Percentiles rank a stretch among this genome's conserved stretches.
Evolutionary conservation across 2,329 filamentous ascomycete species (phyloP).

Genomic region (Seiridium unicorne): DNA sequence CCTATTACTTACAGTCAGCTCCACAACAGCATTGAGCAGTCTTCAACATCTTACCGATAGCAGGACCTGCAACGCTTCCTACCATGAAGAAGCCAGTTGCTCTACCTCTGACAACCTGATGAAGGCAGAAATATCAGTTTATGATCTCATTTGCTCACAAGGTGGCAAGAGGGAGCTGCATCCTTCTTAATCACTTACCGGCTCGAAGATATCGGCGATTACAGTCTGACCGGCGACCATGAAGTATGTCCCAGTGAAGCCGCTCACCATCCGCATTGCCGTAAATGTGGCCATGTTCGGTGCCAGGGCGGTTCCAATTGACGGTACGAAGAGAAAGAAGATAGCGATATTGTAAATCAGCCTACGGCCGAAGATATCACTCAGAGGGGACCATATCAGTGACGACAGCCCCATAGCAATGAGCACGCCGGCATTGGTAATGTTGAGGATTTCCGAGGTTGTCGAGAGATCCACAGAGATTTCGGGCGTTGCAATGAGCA

Average conservation of each 20-base stretch:
- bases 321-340: constrained; percentile 27
- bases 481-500: constrained; percentile 2
- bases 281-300: constrained; percentile 32
- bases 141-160: neutral
- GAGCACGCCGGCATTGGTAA: constrained; percentile 34
- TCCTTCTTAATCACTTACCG: constrained; percentile 18
- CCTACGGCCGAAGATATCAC: constrained; percentile 26
- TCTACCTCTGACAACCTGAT: constrained; percentile 8
- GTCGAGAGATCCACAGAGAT: constrained; percentile 6
- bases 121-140: neutral
- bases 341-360: constrained; percentile 31
- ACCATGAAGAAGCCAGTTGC: constrained; percentile 41
- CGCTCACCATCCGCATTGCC: constrained; percentile 30
- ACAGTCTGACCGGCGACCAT: constrained; percentile 37
- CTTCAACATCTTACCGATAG: constrained; percentile 29
- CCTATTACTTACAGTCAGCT: constrained; percentile 13
- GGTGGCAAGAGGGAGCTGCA: neutral
- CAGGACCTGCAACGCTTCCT: constrained; percentile 39
- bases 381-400: constrained; percentile 32
- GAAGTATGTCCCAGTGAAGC: constrained; percentile 34
- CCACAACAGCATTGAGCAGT: neutral
- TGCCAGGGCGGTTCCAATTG: constrained; percentile 28
- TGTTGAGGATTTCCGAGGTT: constrained; percentile 27
- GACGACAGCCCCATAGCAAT: constrained; percentile 35
- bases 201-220: constrained; percentile 35